Percentiles rank a stretch among this genome's conserved stretches.
Evolutionary conservation across 1,284 basidiomycete species (phyloP).

Genomic region (Rhodotorula sp.): DNA sequence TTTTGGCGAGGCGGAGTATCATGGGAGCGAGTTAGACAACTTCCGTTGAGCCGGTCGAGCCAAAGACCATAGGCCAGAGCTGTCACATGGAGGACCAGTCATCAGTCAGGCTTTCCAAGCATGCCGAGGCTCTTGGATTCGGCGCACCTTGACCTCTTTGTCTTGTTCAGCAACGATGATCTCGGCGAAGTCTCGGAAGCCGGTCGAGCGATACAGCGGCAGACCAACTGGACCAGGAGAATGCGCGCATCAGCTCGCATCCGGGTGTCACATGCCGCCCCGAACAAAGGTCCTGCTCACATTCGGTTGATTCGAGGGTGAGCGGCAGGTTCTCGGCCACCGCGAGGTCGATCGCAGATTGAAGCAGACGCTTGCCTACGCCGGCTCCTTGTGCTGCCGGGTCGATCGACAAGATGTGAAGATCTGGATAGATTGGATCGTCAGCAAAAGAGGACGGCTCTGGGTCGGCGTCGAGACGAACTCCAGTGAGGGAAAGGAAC

Average conservation of each 20-base stretch:
- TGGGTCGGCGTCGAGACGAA: neutral
- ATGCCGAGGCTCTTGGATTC: too few relatives aligned
- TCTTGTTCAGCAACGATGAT: constrained; percentile 4
- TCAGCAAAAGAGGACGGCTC: neutral
- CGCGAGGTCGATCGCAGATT: constrained; percentile 2
- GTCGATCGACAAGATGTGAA: constrained; percentile 4
- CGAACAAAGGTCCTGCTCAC: neutral
- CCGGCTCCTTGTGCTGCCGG: constrained; percentile 12
- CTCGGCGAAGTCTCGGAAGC: neutral
- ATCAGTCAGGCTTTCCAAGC: too few relatives aligned
- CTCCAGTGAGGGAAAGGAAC: constrained; percentile 8
- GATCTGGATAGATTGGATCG: neutral
- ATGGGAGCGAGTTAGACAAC: too few relatives aligned
- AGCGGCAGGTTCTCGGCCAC: neutral
- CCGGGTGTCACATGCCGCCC: neutral
- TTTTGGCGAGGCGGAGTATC: too few relatives aligned
- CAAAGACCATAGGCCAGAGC: too few relatives aligned
- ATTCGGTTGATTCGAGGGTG: constrained; percentile 8
- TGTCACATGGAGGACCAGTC: too few relatives aligned
- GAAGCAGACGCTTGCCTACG: neutral
- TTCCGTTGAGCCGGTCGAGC: too few relatives aligned
- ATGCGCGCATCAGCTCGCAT: neutral
- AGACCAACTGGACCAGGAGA: neutral
- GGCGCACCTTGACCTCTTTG: neutral
- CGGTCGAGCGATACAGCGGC: constrained; percentile 1